These are phyloP conservation scores for Spinacia oleracea DNA, from an alignment of 179 eudicot species.

Conservation along the genomic window DNA sequence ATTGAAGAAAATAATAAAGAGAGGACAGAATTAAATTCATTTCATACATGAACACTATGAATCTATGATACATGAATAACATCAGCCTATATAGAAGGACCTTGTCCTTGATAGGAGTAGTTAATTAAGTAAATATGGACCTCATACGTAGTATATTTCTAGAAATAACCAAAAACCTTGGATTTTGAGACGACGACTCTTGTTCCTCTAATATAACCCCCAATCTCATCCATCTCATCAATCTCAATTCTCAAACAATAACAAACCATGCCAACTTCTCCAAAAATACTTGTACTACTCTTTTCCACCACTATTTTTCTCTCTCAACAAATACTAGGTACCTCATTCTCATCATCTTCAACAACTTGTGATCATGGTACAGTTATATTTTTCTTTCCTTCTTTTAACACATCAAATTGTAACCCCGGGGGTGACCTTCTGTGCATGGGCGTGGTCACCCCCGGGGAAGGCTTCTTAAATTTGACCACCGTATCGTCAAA, in stretches of 20 bases:
- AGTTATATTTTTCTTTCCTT: constrained; percentile 37
- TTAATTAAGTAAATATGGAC: constrained; percentile 6
- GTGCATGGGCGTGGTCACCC: constrained; percentile 52
- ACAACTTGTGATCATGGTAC: constrained; percentile 20
- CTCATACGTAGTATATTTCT: constrained; percentile 14
- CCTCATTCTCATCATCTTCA: constrained; percentile 5
- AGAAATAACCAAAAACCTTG: constrained; percentile 20
- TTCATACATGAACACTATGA: too few relatives aligned
- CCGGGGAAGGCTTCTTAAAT: constrained; percentile 40
- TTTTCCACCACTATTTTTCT: background rate
- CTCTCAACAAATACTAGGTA: background rate
- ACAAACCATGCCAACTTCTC: constrained; percentile 9
- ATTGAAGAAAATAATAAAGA: too few relatives aligned
- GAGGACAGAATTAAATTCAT: too few relatives aligned
- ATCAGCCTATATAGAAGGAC: too few relatives aligned
- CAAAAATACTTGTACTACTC: background rate
- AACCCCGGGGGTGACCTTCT: constrained; percentile 23
- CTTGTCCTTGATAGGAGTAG: too few relatives aligned
- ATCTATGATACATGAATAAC: too few relatives aligned
- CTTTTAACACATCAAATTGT: constrained; percentile 47
- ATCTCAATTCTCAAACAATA: background rate
- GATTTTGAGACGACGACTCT: constrained; percentile 18
- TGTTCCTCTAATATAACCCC: background rate
- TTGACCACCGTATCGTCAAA: constrained; percentile 38
- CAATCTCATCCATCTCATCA: background rate